A percentile compares a stretch with the other conserved stretches of the same genome.
Evolutionary conservation across 768 basidiomycete species (phyloP).

Genomic region (Phanerochaete carnosa): DNA sequence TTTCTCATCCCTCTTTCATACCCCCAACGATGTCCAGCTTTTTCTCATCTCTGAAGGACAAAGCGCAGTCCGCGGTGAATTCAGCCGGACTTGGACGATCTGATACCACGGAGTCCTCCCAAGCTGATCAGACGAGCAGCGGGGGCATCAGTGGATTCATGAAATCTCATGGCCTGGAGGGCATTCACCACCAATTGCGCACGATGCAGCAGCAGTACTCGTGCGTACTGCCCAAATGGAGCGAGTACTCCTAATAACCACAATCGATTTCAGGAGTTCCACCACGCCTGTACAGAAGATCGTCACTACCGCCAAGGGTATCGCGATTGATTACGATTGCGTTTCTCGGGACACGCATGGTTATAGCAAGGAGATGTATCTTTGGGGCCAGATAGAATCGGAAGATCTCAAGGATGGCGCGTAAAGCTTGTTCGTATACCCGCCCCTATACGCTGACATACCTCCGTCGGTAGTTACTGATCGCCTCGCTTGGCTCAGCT

Average conservation of each 20-base stretch:
- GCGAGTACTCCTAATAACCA: background rate
- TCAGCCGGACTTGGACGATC: constrained; percentile 22
- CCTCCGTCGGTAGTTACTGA: constrained; percentile 55
- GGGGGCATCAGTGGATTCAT: constrained; percentile 11
- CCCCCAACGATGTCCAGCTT: constrained; percentile 47
- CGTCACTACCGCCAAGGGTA: constrained; percentile 74
- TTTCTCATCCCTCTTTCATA: constrained; percentile 9
- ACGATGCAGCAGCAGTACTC: constrained; percentile 72
- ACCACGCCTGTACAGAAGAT: constrained; percentile 73
- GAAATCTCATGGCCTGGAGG: constrained; percentile 43
- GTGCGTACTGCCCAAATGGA: constrained; percentile 32
- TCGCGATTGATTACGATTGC: constrained; percentile 71
- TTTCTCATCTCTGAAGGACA: constrained; percentile 66
- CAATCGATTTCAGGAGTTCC: constrained; percentile 32
- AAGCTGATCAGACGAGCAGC: constrained; percentile 26
- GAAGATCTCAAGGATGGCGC: constrained; percentile 76
- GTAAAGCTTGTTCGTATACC: background rate
- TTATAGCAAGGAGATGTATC: constrained; percentile 82
- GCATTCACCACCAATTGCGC: constrained; percentile 70
- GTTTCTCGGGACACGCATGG: constrained; percentile 62
- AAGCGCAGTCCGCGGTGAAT: constrained; percentile 70
- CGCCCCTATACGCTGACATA: constrained; percentile 5
- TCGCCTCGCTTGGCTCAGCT: constrained; percentile 79
- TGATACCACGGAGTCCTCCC: constrained; percentile 19
- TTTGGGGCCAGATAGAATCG: constrained; percentile 73